These are phyloP conservation scores for Alternaria panax DNA, from an alignment of 2,329 filamentous ascomycete genomes.

Conservation along the genomic window DNA sequence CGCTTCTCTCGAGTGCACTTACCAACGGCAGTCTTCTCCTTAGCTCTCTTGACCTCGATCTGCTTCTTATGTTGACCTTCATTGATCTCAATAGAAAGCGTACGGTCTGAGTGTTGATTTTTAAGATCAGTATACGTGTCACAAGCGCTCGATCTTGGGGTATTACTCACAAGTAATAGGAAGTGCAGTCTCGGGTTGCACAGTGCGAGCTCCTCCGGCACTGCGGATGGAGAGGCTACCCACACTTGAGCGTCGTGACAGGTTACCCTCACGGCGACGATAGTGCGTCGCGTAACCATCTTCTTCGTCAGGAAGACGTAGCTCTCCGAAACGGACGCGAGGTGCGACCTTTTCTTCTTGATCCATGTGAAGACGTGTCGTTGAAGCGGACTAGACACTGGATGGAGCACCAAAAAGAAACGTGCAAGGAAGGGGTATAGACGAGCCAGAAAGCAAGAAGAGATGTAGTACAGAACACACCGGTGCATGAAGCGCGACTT, in stretches of 20 bases:
- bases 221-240: constrained; percentile 47
- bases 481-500: constrained; percentile 15
- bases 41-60: constrained; percentile 39
- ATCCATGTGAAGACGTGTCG: constrained; percentile 29
- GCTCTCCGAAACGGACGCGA: constrained; percentile 29
- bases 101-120: constrained; percentile 38
- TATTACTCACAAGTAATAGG: constrained; percentile 47
- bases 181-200: constrained; percentile 54
- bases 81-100: constrained; percentile 55
- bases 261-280: constrained; percentile 33
- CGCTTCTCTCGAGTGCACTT: background rate
- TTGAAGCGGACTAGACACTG: constrained; percentile 9
- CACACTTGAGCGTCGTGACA: constrained; percentile 47
- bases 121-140: background rate
- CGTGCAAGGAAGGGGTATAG: constrained; percentile 6
- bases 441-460: constrained; percentile 11
- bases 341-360: constrained; percentile 34
- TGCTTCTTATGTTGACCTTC: constrained; percentile 41
- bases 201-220: constrained; percentile 41
- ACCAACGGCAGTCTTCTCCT: constrained; percentile 47
- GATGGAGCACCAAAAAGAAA: constrained; percentile 14
- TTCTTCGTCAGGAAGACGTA: constrained; percentile 43
- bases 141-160: background rate
- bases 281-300: constrained; percentile 37
- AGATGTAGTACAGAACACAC: constrained; percentile 9